Evolutionary conservation across 2,329 filamentous ascomycete species (phyloP).

Genomic region (Dryadomyces sulphureus): DNA sequence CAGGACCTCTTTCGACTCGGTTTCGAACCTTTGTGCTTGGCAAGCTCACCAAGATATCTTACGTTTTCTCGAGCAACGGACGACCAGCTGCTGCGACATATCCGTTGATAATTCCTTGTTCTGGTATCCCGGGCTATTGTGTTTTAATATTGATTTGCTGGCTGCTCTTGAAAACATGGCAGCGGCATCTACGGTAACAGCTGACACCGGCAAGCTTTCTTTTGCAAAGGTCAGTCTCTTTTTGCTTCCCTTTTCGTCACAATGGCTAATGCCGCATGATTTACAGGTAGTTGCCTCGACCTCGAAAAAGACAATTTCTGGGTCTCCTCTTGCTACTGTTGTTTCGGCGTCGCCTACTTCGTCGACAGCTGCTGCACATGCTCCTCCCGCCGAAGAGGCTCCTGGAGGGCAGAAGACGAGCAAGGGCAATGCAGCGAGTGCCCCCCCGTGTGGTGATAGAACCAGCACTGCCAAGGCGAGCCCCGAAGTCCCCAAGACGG

Average conservation of each 20-base stretch:
- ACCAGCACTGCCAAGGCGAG: neutral
- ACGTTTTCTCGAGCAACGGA: neutral
- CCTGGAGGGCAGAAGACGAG: neutral
- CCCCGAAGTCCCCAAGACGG: neutral
- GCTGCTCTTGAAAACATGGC: constrained; percentile 24
- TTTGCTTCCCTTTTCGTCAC: no score
- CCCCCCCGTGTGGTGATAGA: neutral
- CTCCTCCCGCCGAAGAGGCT: neutral
- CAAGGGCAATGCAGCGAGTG: neutral
- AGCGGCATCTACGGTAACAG: constrained; percentile 26
- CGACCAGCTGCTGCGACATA: neutral
- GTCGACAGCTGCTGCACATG: neutral
- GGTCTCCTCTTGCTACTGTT: neutral
- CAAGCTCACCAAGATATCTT: no score
- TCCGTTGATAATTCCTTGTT: neutral
- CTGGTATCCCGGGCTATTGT: neutral
- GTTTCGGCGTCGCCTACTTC: neutral
- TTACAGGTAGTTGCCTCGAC: constrained; percentile 11
- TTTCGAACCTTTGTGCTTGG: neutral
- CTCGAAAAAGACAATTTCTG: neutral
- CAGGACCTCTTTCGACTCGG: neutral
- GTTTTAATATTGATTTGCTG: neutral
- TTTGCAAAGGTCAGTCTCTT: constrained; percentile 55
- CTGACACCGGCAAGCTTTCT: constrained; percentile 43
- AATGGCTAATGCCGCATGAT: neutral